Conservation (phyloP, 1,139 yeast genomes). For the Nadsonia starkeyi-henricii region DNA sequence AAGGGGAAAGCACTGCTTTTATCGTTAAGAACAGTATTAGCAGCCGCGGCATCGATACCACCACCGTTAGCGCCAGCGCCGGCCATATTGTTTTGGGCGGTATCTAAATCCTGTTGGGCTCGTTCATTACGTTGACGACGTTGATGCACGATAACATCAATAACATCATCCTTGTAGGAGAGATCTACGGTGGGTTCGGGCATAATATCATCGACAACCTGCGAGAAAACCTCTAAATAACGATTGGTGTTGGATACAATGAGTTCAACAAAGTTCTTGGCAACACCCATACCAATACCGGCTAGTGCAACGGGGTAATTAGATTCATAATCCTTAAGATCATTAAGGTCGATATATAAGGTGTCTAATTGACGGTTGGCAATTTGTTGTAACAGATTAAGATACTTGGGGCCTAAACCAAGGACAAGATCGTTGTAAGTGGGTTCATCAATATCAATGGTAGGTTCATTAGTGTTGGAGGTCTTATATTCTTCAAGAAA, state of each 20-base stretch:
- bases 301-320: slow-evolving; percentile 11
- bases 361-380: slow-evolving; percentile 72
- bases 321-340: slow-evolving; percentile 52
- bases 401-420: slow-evolving; percentile 43
- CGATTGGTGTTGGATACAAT: slow-evolving; percentile 64
- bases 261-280: slow-evolving; percentile 18
- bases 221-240: slow-evolving; percentile 63
- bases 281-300: slow-evolving; percentile 1
- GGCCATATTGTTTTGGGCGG: slow-evolving; percentile 13
- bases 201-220: slow-evolving; percentile 64
- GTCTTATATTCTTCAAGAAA: slow-evolving; percentile 17
- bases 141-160: slow-evolving; percentile 87
- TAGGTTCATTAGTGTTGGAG: slow-evolving; percentile 7
- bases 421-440: slow-evolving; percentile 8
- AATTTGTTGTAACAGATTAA: slow-evolving; percentile 58
- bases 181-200: slow-evolving; percentile 73
- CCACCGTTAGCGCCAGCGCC: slow-evolving; percentile 30
- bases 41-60: slow-evolving; percentile 17
- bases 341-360: slow-evolving; percentile 68
- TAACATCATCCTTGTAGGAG: slow-evolving; percentile 72
- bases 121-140: slow-evolving; percentile 71
- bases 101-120: slow-evolving; percentile 43
- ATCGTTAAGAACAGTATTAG: slow-evolving; percentile 9
- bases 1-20: slow-evolving; percentile 56
- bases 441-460: slow-evolving; percentile 7